phyloP scores from a whole-genome alignment of 2,329 filamentous ascomycete species.

The Aspergillus vadensis region DNA sequence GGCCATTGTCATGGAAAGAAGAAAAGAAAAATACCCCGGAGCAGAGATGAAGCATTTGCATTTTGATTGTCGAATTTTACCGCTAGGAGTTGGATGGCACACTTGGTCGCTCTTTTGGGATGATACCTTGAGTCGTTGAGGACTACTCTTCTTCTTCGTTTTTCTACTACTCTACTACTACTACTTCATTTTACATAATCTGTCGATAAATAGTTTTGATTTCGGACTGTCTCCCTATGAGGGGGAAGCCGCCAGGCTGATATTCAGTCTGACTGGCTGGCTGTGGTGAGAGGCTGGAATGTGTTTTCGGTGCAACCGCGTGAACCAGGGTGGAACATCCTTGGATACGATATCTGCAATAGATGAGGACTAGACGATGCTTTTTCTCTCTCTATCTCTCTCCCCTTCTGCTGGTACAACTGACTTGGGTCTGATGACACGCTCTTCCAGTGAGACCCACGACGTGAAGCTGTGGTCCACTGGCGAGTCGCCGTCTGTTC shows the following conservation, averaged over 20 bases:
- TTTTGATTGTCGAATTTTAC: slow-evolving; percentile 2
- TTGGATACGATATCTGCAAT: slow-evolving; percentile 2
- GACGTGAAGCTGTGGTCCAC: neutral
- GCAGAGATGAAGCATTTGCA: slow-evolving; percentile 18
- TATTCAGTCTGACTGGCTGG: neutral
- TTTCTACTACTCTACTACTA: neutral
- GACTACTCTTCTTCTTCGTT: neutral
- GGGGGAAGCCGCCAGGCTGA: neutral
- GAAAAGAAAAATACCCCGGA: slow-evolving; percentile 25
- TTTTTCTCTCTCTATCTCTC: neutral
- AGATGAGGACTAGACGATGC: slow-evolving; percentile 3
- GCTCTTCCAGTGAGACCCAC: neutral
- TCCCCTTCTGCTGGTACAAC: neutral
- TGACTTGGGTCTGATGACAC: neutral
- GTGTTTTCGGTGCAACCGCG: neutral
- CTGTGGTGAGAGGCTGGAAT: neutral
- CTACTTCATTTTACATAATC: slow-evolving; percentile 1
- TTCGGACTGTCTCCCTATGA: neutral
- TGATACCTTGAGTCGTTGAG: slow-evolving; percentile 7
- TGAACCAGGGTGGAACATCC: neutral
- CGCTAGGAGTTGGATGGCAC: slow-evolving; percentile 15
- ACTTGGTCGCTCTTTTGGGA: slow-evolving; percentile 4
- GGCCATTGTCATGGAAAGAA: slow-evolving; percentile 15
- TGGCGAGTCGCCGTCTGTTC: neutral
- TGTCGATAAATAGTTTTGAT: slow-evolving; percentile 6